These are phyloP conservation scores for Populus nigra DNA, from an alignment of 345 rosid genomes.

Conservation along the genomic window DNA sequence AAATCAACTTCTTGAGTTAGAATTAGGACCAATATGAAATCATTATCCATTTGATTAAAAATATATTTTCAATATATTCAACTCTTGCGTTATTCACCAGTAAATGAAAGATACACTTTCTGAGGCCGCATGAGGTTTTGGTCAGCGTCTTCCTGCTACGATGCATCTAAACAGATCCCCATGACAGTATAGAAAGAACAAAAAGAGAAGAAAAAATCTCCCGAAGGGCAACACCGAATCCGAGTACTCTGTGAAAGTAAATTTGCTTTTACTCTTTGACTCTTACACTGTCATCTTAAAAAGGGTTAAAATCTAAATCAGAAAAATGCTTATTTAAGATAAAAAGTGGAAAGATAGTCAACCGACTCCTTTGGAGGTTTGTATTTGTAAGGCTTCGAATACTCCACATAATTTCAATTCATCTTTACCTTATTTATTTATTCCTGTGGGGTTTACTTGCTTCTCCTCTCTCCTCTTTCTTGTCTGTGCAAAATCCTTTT, in stretches of 20 bases:
- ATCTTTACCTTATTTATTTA: constrained; percentile 19
- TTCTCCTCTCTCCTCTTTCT: neutral
- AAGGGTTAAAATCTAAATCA: neutral
- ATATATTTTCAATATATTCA: too few species aligned
- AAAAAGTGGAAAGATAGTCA: constrained; percentile 46
- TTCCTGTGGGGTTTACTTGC: neutral
- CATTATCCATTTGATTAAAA: neutral
- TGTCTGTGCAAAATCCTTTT: constrained; percentile 4
- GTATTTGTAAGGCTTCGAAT: constrained; percentile 71
- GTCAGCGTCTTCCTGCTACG: too few species aligned
- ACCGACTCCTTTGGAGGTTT: constrained; percentile 52
- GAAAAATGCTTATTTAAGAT: constrained; percentile 4
- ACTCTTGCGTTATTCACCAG: neutral
- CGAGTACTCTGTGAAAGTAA: neutral
- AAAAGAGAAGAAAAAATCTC: neutral
- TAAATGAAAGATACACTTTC: neutral
- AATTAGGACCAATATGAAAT: neutral
- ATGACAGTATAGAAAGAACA: neutral
- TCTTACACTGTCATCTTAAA: neutral
- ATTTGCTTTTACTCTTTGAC: neutral
- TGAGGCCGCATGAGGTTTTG: neutral
- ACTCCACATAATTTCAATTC: constrained; percentile 60
- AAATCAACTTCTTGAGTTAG: neutral
- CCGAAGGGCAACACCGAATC: neutral
- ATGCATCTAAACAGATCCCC: neutral